Base-by-base conservation (phyloP, 2,329 filamentous ascomycete genomes). In the Gaeumannomyces sp. region DNA sequence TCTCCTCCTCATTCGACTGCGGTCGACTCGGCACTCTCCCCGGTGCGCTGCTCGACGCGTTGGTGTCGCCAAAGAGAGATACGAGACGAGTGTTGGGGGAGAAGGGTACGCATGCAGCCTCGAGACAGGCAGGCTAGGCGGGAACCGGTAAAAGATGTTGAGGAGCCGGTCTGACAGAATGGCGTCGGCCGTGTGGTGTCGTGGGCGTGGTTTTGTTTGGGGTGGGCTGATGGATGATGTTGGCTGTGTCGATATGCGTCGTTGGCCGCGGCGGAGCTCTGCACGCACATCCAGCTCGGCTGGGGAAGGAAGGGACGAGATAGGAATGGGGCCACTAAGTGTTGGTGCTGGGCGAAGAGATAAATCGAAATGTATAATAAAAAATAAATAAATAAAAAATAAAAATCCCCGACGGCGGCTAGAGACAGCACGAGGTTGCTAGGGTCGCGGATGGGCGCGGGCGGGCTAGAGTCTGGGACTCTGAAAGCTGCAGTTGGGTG, bases 401-500 rank as follows among this genome's bases (percentile, higher is more conserved):
- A 14, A 61, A 45, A 45, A 16, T 11, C 29, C 13, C 59, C 22
- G 22, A 13, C 16, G 33, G n/a, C 60, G 35, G 31, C 25, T 35
- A 61, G 19, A 22, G n/a, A 25, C 45, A 61, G 59, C n/a, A 61
- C 14, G 59, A 61, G 33, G n/a, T 31, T 25, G 31, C 60, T n/a
- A 53, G 45, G 45, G 45, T 53, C 7, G 45, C 22, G 45, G 45
- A 25, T 25, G 45, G 45, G 16, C 19, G 3, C 38, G 16, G 19
- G 45, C 22, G 22, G 45, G 22, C 45, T 53, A 8, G 38, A 45
- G 14, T 33, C 33, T 33, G 33, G 11, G 31, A 31, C 31, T 31
- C 33, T 33, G 7, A 7, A 29, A 7, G 38, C 38, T 45, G 38
- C 38, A 45, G 38, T 45, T 4, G 8, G 35, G 16, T 50, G 45